Evolutionary conservation across 2,329 filamentous ascomycete genomes (phyloP).

Genomic region (Colletotrichum nymphaeae): DNA sequence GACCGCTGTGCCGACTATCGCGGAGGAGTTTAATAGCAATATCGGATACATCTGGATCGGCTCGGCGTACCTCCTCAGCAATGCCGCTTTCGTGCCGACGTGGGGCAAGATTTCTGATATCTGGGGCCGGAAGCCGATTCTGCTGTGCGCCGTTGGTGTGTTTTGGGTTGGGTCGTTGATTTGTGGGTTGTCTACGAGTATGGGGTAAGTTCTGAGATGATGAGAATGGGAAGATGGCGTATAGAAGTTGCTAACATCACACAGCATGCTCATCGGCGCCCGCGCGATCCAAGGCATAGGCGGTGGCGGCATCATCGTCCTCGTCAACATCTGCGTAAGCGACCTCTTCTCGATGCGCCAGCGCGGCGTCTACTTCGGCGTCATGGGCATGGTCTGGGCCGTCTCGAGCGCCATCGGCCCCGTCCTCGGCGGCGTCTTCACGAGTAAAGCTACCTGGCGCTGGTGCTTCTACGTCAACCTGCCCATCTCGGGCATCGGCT

Average conservation of each 20-base stretch:
- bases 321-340: constrained; percentile 65
- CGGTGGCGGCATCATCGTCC: constrained; percentile 61
- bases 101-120: constrained; percentile 75
- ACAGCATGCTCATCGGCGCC: constrained; percentile 55
- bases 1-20: constrained; percentile 71
- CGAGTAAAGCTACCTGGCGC: constrained; percentile 68
- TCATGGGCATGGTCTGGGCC: constrained; percentile 76
- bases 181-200: constrained; percentile 56
- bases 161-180: constrained; percentile 65
- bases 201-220: constrained; percentile 41
- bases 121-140: constrained; percentile 66
- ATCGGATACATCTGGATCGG: constrained; percentile 84
- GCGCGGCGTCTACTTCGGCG: constrained; percentile 66
- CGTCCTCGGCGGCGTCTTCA: constrained; percentile 73
- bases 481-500: constrained; percentile 64
- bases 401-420: constrained; percentile 74
- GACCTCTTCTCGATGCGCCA: constrained; percentile 63
- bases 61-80: constrained; percentile 77
- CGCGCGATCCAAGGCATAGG: constrained; percentile 64
- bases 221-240: not conserved
- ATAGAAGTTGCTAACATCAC: not conserved
- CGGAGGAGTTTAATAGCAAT: constrained; percentile 67
- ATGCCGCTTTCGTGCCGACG: constrained; percentile 74
- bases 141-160: constrained; percentile 58
- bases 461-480: constrained; percentile 65